phyloP scores from a whole-genome alignment of 2,329 filamentous ascomycete species.

The Dichotomopilus funicola region DNA sequence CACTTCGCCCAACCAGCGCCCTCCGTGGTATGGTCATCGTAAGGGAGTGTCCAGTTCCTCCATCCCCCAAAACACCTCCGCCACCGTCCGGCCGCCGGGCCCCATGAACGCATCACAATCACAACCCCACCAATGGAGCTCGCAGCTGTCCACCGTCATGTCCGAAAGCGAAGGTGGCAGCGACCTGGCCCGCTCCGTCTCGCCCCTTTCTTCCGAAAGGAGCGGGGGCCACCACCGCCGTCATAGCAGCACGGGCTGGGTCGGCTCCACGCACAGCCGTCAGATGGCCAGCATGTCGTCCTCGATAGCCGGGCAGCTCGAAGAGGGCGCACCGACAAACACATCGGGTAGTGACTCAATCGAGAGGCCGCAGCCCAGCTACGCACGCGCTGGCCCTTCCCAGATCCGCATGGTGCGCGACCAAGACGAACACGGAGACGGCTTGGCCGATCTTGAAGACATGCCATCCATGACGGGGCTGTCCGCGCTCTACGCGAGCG shows the following conservation, averaged over 20 bases:
- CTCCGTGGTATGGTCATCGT: constrained; percentile 24
- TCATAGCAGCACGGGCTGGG: constrained; percentile 42
- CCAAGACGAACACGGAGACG: constrained; percentile 59
- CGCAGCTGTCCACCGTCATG: constrained; percentile 56
- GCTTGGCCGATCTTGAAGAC: constrained; percentile 52
- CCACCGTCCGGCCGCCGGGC: constrained; percentile 26
- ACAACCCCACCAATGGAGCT: constrained; percentile 55
- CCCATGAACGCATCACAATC: constrained; percentile 39
- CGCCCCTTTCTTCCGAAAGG: constrained; percentile 32
- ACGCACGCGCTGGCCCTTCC: constrained; percentile 35
- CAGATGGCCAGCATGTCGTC: constrained; percentile 54
- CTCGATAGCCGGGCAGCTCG: constrained; percentile 41
- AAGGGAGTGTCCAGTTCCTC: constrained; percentile 24
- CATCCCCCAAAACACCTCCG: constrained; percentile 12
- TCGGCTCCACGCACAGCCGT: constrained; percentile 43
- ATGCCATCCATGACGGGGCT: constrained; percentile 49
- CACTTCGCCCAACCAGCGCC: constrained; percentile 25
- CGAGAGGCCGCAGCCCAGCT: constrained; percentile 43
- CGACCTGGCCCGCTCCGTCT: constrained; percentile 43
- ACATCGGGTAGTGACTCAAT: constrained; percentile 40
- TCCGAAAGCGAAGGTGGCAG: constrained; percentile 54
- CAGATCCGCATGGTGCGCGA: constrained; percentile 46
- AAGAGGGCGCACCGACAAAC: constrained; percentile 25
- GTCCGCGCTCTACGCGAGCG: constrained; percentile 42
- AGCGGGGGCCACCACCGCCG: constrained; percentile 26